phyloP scores from a whole-genome alignment of 2,329 filamentous ascomycete species.

The Macroventuria anomochaeta region DNA sequence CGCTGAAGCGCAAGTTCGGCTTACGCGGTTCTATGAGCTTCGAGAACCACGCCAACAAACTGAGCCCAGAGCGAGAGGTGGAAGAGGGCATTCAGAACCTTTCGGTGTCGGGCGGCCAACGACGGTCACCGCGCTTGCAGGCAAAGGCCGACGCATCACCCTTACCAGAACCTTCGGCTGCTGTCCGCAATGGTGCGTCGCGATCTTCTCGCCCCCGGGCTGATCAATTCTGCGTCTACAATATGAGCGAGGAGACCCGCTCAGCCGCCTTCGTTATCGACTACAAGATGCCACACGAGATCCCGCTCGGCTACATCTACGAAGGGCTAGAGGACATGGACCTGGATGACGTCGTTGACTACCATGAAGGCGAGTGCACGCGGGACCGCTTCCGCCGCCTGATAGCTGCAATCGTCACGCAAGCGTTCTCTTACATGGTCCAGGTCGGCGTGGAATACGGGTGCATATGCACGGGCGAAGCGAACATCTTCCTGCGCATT shows the following conservation, averaged over 20 bases:
- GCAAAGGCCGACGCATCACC: slow-evolving; percentile 1
- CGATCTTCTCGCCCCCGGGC: slow-evolving; percentile 28
- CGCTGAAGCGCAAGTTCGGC: not conserved
- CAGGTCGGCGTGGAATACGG: slow-evolving; percentile 54
- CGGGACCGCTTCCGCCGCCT: slow-evolving; percentile 50
- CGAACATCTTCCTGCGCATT: slow-evolving; percentile 54
- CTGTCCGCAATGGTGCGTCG: not conserved
- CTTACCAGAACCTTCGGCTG: not conserved
- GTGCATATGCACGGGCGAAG: slow-evolving; percentile 53
- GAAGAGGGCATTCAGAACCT: not conserved
- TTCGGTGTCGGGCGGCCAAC: not conserved
- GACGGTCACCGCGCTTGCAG: slow-evolving; percentile 24
- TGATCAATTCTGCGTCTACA: slow-evolving; percentile 48
- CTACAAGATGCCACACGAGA: slow-evolving; percentile 58
- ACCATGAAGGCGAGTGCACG: slow-evolving; percentile 43
- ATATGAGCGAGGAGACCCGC: slow-evolving; percentile 23
- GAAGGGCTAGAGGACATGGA: slow-evolving; percentile 52
- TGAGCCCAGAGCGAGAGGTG: not conserved
- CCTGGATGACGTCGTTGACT: slow-evolving; percentile 50
- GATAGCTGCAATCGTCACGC: slow-evolving; percentile 53
- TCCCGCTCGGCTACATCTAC: slow-evolving; percentile 53
- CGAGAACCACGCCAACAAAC: not conserved
- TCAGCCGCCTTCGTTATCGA: slow-evolving; percentile 46
- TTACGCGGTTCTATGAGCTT: not conserved
- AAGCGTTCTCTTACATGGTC: slow-evolving; percentile 61